Conservation (phyloP, 2,329 filamentous ascomycete species). For the Neofusicoccum laricinum region DNA sequence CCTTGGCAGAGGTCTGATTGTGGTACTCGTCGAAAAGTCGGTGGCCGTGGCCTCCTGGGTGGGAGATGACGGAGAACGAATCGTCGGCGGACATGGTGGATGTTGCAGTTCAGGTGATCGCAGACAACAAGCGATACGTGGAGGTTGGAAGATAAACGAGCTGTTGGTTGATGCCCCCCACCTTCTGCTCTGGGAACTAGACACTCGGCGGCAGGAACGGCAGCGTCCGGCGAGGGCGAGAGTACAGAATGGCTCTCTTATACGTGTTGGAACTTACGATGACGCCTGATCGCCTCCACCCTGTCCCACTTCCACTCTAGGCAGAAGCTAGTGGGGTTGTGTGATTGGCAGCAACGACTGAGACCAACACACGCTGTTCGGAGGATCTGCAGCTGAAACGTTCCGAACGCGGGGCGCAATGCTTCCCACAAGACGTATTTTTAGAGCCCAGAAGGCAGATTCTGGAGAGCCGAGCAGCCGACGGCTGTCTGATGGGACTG, state of each 20-base stretch:
- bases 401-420: background rate
- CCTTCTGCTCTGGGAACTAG: background rate
- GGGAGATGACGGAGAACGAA: slow-evolving; percentile 6
- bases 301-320: slow-evolving; percentile 8
- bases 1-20: slow-evolving; percentile 32
- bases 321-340: background rate
- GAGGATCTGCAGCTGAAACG: slow-evolving; percentile 7
- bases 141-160: background rate
- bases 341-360: background rate
- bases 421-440: background rate
- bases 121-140: background rate
- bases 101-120: background rate
- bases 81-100: background rate
- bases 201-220: background rate
- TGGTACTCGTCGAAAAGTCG: slow-evolving; percentile 37
- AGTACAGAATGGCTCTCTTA: background rate
- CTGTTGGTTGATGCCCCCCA: background rate
- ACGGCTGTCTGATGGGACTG: too few relatives aligned
- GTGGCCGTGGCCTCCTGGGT: background rate
- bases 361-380: background rate
- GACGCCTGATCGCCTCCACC: background rate
- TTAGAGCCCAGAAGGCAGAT: background rate
- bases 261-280: background rate
- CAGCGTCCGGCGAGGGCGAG: background rate
- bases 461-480: background rate